A percentile compares a stretch with the other conserved stretches of the same genome.
Conservation (phyloP, 257 asterid genomes). For the Primulina huaijiensis region DNA sequence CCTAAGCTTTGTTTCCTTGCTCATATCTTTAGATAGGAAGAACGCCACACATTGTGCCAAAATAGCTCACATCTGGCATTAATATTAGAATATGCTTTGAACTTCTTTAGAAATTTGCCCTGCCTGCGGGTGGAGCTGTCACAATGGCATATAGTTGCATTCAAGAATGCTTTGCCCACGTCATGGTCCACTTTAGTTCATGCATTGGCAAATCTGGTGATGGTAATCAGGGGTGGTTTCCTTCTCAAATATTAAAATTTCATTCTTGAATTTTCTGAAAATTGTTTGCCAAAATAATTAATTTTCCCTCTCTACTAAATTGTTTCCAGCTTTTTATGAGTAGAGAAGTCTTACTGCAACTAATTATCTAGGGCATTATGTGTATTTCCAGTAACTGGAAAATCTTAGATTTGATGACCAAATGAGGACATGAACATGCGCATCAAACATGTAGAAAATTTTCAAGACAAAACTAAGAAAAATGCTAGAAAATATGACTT, state of each 20-base stretch:
- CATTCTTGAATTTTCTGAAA: neutral
- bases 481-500: too few relatives aligned
- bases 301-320: neutral
- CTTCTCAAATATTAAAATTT: neutral
- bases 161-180: neutral
- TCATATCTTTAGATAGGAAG: conserved; percentile 14
- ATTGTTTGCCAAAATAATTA: neutral
- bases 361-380: too few relatives aligned
- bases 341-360: neutral
- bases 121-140: too few relatives aligned
- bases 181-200: neutral
- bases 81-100: neutral
- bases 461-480: too few relatives aligned
- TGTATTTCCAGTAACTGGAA: too few relatives aligned
- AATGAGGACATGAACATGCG: too few relatives aligned
- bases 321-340: neutral
- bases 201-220: neutral
- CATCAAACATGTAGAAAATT: too few relatives aligned
- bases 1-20: conserved; percentile 15
- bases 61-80: neutral
- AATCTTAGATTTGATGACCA: too few relatives aligned
- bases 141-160: neutral
- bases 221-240: neutral
- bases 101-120: too few relatives aligned
- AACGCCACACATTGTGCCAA: neutral